Percentiles rank a stretch among this genome's conserved stretches.
Evolutionary conservation across 352 stramenopile species (phyloP).

Genomic region (Phytophthora brassicae): DNA sequence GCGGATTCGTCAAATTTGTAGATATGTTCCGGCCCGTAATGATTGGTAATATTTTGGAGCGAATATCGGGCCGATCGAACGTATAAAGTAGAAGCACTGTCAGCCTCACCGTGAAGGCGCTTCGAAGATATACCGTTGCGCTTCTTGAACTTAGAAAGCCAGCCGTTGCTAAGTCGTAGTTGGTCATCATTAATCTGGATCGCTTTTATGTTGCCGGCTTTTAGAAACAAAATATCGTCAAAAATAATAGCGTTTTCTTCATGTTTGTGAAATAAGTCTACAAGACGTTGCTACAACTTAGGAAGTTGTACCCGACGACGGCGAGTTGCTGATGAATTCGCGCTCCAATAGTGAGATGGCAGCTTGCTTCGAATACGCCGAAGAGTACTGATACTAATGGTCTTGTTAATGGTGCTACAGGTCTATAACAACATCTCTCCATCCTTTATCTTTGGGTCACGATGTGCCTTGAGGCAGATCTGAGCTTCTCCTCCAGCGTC

Average conservation of each 20-base stretch:
- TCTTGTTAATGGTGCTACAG: no score
- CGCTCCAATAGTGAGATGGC: not conserved
- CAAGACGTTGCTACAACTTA: not conserved
- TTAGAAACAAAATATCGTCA: slow-evolving; percentile 5
- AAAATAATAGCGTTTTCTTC: slow-evolving; percentile 6
- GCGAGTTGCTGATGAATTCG: not conserved
- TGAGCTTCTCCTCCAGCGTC: no score
- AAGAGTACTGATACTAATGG: no score
- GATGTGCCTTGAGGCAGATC: no score
- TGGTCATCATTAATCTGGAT: slow-evolving; percentile 4
- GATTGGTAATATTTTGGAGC: slow-evolving; percentile 5
- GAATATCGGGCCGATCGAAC: slow-evolving; percentile 6
- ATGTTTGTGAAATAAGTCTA: slow-evolving; percentile 1
- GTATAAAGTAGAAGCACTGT: not conserved
- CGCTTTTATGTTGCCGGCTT: not conserved
- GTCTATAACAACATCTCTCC: no score
- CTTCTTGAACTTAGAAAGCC: slow-evolving; percentile 15
- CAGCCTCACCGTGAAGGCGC: not conserved
- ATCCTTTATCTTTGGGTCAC: no score
- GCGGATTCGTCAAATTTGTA: slow-evolving; percentile 1
- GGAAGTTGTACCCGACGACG: not conserved
- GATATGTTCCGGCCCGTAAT: no score
- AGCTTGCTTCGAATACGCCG: no score
- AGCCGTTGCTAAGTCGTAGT: slow-evolving; percentile 14
- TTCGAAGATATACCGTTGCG: slow-evolving; percentile 9